Evolutionary conservation across 1,284 basidiomycete genomes (phyloP), one percentile per base, ranked within the genome.

Genomic region (Golubevia sp.): DNA sequence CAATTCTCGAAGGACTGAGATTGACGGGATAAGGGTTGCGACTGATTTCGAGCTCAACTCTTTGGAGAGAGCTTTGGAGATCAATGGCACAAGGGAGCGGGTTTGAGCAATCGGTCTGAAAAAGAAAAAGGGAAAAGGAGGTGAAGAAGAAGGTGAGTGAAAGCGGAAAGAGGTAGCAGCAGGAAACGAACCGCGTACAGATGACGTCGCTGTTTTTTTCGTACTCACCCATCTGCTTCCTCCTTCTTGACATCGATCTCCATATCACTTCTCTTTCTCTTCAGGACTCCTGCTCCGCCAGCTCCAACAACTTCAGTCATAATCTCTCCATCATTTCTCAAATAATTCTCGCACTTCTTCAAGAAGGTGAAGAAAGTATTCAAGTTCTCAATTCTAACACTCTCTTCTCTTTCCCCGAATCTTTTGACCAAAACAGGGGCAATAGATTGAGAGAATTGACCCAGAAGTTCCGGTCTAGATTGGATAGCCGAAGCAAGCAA

Each of bases 351-450:
- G 11, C 93, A 94, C 85, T 95, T 94, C 64, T 88, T 91, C 49
- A 98, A 87, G 23, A 97, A 87, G 0, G 88, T 85, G 24, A 89
- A 88, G 77, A 96, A 96, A 0, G 96, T 92, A 0, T 90, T 86
- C 89, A 96, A 94, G 6, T 98, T 88, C 84, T 99, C 96, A 20
- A 97, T 86, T n/a, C 92, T 89, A 20, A 99, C 97, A 15, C 92
- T 96, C 76, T 94, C 92, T 85, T 99, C 97, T 48, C 97, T 91
- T 84, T 99, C 97, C 44, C 89, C 90, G 77, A 99, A 96, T 27
- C 95, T 89, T 7, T 91, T 90, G 60, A 97, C 92, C 52, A 99
- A 87, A 3, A 92, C 88, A 0, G 93, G 93, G 0, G 93, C 92
- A 3, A 97, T 90, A 3, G 89, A 89, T 78, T 90, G 90, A 86